These are phyloP conservation scores for Wickerhamomyces bisporus DNA, from an alignment of 805 yeast genomes.

Conservation along the genomic window DNA sequence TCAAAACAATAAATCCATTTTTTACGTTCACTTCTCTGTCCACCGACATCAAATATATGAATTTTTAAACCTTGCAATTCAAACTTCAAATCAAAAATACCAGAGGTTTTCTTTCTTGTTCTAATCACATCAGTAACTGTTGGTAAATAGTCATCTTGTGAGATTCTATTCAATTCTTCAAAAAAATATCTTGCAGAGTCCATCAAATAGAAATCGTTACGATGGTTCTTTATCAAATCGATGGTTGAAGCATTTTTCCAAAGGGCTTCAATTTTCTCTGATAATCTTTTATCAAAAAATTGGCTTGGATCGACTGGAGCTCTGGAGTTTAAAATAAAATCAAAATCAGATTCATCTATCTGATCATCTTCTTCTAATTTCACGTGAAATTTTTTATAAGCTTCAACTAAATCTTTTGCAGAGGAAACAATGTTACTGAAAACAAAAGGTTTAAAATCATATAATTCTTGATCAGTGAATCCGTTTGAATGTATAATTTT, in stretches of 20 bases:
- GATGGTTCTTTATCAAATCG: constrained; percentile 50
- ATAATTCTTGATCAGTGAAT: constrained; percentile 50
- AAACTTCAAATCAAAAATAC: constrained; percentile 80
- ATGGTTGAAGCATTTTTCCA: constrained; percentile 57
- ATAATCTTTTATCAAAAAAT: constrained; percentile 45
- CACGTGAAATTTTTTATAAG: constrained; percentile 46
- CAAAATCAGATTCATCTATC: constrained; percentile 27
- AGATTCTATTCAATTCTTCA: constrained; percentile 57
- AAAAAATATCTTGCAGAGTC: constrained; percentile 83
- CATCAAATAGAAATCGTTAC: constrained; percentile 72
- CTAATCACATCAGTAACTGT: constrained; percentile 72
- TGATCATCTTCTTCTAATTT: constrained; percentile 27
- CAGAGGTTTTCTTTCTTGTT: constrained; percentile 89
- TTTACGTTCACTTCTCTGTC: constrained; percentile 91
- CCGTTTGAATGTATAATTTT: constrained; percentile 37
- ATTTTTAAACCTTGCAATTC: constrained; percentile 64
- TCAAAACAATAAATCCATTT: constrained; percentile 98
- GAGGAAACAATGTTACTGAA: constrained; percentile 75
- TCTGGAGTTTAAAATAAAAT: constrained; percentile 10
- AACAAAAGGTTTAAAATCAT: constrained; percentile 73
- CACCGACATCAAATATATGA: constrained; percentile 84
- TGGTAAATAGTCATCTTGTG: constrained; percentile 60
- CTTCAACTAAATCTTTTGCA: constrained; percentile 63
- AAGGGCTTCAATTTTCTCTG: constrained; percentile 42
- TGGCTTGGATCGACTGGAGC: constrained; percentile 49